A percentile compares a stretch with the other conserved stretches of the same genome.
Evolutionary conservation across 306 rosid species (phyloP).

Genomic region (Pterocarpus macrocarpus): DNA sequence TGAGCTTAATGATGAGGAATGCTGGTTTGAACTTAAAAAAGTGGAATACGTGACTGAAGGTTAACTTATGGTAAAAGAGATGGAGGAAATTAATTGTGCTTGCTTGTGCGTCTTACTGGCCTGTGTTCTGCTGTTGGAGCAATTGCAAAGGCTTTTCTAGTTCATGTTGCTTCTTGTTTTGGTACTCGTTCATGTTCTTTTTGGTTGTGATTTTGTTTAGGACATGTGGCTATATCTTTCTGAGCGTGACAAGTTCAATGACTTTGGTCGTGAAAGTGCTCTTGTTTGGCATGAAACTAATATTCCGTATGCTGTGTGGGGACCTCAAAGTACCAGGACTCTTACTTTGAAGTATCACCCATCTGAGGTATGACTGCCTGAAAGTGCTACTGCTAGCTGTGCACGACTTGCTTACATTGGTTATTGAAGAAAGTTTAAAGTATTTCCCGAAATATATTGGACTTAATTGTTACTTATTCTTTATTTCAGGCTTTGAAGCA

Average conservation of each 20-base stretch:
- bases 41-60: neutral
- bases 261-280: conserved; percentile 74
- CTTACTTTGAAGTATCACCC: conserved; percentile 71
- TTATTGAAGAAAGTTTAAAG: conserved; percentile 23
- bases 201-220: conserved; percentile 53
- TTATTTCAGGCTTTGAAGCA: conserved; percentile 72
- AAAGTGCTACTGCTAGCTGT: conserved; percentile 11
- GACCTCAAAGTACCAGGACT: conserved; percentile 69
- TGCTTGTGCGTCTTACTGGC: neutral
- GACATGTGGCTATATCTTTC: conserved; percentile 97
- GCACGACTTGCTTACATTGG: conserved; percentile 9
- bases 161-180: conserved; percentile 35
- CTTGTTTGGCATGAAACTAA: conserved; percentile 94
- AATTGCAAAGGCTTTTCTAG: conserved; percentile 6
- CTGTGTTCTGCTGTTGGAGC: conserved; percentile 2
- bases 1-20: neutral
- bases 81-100: neutral
- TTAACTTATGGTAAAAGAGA: neutral
- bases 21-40: neutral
- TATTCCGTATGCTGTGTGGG: conserved; percentile 88
- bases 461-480: conserved; percentile 34
- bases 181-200: conserved; percentile 4
- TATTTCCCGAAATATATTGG: conserved; percentile 14
- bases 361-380: conserved; percentile 70
- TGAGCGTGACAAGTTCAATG: conserved; percentile 79